phyloP scores from a whole-genome alignment of 371 early-diverging fungal genomes.

The Rhizopus sp. region DNA sequence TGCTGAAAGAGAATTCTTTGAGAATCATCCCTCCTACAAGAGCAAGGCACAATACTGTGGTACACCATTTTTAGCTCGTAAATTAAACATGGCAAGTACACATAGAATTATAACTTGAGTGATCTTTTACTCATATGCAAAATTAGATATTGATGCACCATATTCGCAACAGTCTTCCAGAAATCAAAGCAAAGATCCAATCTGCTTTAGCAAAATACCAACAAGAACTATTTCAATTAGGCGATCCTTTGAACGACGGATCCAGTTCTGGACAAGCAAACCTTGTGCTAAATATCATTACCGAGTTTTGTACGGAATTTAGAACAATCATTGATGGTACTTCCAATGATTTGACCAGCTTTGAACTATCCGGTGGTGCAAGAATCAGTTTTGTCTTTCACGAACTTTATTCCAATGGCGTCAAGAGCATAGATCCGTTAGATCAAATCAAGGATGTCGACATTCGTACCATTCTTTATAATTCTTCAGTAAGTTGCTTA shows the following conservation, averaged over 20 bases:
- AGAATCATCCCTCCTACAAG: slow-evolving; percentile 91
- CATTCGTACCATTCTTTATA: slow-evolving; percentile 97
- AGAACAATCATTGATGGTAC: slow-evolving; percentile 93
- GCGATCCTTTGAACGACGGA: slow-evolving; percentile 84
- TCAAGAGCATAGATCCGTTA: slow-evolving; percentile 94
- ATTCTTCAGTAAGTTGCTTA: slow-evolving; percentile 82
- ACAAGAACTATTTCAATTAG: slow-evolving; percentile 83
- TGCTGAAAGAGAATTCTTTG: slow-evolving; percentile 91
- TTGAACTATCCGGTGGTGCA: slow-evolving; percentile 97
- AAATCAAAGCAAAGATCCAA: slow-evolving; percentile 95
- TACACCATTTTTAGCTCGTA: slow-evolving; percentile 95
- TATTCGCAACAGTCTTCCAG: slow-evolving; percentile 94
- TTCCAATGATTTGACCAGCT: slow-evolving; percentile 87
- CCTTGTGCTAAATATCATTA: slow-evolving; percentile 91
- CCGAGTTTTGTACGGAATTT: slow-evolving; percentile 96
- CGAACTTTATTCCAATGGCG: slow-evolving; percentile 90
- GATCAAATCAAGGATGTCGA: slow-evolving; percentile 97
- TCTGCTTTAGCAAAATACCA: slow-evolving; percentile 82
- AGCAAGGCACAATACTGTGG: slow-evolving; percentile 98
- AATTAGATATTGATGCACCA: slow-evolving; percentile 95
- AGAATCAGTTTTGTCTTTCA: slow-evolving; percentile 98
- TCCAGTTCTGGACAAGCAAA: slow-evolving; percentile 64
- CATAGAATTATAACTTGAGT: not conserved
- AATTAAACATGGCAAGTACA: slow-evolving; percentile 84
- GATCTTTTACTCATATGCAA: no score